Conservation (phyloP, 306 rosid species). For the Inga leiocalycina region DNA sequence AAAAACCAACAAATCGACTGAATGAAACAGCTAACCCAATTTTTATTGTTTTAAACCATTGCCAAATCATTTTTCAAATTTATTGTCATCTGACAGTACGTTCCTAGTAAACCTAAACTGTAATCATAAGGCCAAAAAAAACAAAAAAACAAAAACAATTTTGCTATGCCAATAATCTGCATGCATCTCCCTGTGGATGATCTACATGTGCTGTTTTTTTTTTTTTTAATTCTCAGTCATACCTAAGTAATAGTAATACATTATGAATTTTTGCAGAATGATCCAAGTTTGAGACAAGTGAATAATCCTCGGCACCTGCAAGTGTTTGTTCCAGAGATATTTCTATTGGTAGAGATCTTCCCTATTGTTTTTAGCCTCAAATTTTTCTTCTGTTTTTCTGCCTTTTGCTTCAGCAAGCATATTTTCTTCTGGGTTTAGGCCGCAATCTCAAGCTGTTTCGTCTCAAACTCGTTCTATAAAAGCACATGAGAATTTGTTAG, state of each 20-base stretch:
- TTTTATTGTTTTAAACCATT: neutral
- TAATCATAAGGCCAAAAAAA: neutral
- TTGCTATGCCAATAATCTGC: neutral
- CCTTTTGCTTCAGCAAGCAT: conserved; percentile 50
- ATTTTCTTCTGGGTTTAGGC: conserved; percentile 47
- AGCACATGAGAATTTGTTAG: neutral
- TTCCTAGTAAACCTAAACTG: neutral
- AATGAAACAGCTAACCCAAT: too few species aligned
- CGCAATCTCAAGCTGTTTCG: conserved; percentile 44
- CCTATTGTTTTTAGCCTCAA: conserved; percentile 50
- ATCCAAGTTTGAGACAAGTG: conserved; percentile 28
- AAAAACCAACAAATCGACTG: too few species aligned
- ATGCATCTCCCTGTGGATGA: neutral
- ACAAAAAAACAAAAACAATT: neutral
- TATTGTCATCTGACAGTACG: neutral
- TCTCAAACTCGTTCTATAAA: conserved; percentile 61
- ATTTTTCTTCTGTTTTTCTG: conserved; percentile 52
- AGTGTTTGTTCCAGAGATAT: conserved; percentile 11
- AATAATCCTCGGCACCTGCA: conserved; percentile 29
- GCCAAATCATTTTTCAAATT: neutral
- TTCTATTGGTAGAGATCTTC: conserved; percentile 43
- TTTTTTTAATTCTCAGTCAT: too few species aligned
- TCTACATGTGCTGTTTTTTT: neutral
- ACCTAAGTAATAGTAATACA: neutral
- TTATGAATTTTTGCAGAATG: conserved; percentile 25